phyloP scores from a whole-genome alignment of 1,284 basidiomycete genomes.

The Naganishia sp. region DNA sequence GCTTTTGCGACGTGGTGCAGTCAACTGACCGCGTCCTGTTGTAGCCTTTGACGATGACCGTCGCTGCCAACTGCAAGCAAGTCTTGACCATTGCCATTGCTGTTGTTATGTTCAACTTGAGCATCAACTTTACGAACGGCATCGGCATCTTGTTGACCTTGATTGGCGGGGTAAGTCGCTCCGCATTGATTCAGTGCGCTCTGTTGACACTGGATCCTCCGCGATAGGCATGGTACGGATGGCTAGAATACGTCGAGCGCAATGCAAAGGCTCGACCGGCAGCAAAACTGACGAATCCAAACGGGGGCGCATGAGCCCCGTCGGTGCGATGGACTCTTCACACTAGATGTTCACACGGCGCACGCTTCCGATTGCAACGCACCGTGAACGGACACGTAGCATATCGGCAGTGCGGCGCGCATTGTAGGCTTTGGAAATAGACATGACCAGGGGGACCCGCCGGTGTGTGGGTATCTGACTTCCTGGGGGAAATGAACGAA shows the following conservation, averaged over 20 bases:
- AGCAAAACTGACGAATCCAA: slow-evolving; percentile 4
- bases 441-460: too few relatives aligned
- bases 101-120: slow-evolving; percentile 76
- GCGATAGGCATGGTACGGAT: slow-evolving; percentile 65
- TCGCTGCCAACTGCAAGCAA: slow-evolving; percentile 70
- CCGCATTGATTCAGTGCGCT: neutral
- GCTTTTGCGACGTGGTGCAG: slow-evolving; percentile 53
- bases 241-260: slow-evolving; percentile 69
- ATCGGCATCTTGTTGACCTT: slow-evolving; percentile 80
- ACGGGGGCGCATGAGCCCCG: neutral
- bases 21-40: neutral
- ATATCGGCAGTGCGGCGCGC: neutral
- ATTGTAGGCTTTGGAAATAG: neutral
- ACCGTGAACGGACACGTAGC: neutral
- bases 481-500: neutral
- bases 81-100: slow-evolving; percentile 86
- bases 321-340: neutral
- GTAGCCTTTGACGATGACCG: slow-evolving; percentile 50
- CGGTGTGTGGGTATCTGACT: neutral
- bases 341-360: neutral
- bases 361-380: neutral
- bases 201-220: slow-evolving; percentile 19
- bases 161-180: slow-evolving; percentile 65
- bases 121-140: slow-evolving; percentile 73
- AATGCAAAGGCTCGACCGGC: slow-evolving; percentile 35